Percentiles rank a stretch among this genome's conserved stretches.
phyloP scores from a whole-genome alignment of 1,139 yeast genomes.

The Saccharomyces hybrid region DNA sequence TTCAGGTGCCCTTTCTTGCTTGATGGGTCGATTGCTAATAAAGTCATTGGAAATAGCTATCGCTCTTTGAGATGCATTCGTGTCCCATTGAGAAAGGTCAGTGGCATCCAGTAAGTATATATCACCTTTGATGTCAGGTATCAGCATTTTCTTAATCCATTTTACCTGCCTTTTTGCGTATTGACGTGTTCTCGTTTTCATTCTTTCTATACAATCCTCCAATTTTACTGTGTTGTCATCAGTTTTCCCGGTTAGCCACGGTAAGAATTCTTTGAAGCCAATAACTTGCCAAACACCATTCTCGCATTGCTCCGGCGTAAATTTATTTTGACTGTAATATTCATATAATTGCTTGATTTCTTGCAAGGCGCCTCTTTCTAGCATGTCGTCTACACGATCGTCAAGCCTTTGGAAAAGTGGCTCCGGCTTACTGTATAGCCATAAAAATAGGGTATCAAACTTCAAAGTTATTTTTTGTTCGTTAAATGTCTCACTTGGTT shows the following conservation, averaged over 20 bases:
- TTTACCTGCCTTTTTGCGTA: constrained; percentile 88
- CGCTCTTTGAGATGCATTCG: constrained; percentile 51
- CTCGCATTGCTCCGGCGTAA: constrained; percentile 41
- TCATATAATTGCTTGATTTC: constrained; percentile 58
- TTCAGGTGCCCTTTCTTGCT: constrained; percentile 39
- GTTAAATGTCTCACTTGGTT: constrained; percentile 63
- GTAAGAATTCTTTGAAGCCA: constrained; percentile 88
- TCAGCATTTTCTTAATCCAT: constrained; percentile 74
- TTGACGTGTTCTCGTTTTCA: constrained; percentile 79
- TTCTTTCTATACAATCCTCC: constrained; percentile 50
- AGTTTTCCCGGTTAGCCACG: constrained; percentile 47
- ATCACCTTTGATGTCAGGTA: constrained; percentile 62
- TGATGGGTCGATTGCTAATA: constrained; percentile 20
- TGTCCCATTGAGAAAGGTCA: constrained; percentile 53
- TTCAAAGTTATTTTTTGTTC: constrained; percentile 54
- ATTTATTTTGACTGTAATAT: constrained; percentile 30
- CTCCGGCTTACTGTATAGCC: constrained; percentile 73
- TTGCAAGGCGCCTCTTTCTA: constrained; percentile 53
- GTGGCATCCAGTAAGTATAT: constrained; percentile 71
- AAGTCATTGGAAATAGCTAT: constrained; percentile 41
- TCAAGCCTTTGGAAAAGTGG: constrained; percentile 60
- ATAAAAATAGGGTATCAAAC: constrained; percentile 63
- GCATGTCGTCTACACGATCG: constrained; percentile 75
- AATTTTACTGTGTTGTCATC: constrained; percentile 28
- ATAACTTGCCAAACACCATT: constrained; percentile 91